A percentile compares a stretch with the other conserved stretches of the same genome.
Evolutionary conservation across 176 grass and related monocot species (phyloP).

Genomic region (Aegilops longissima): DNA sequence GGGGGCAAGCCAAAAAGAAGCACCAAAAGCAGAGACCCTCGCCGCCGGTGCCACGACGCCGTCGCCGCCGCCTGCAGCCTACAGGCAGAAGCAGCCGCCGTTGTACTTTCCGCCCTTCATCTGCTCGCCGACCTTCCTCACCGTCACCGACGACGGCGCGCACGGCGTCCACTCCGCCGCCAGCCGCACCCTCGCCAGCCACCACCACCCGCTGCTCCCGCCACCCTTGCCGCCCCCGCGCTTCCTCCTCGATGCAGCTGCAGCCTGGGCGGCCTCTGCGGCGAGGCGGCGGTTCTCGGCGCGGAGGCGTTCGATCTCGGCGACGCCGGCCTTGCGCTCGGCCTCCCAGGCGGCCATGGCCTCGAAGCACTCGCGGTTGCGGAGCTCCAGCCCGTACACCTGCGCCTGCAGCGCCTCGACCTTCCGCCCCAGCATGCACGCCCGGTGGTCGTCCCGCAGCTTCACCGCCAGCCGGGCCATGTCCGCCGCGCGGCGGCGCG

Average conservation of each 20-base stretch:
- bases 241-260: background rate
- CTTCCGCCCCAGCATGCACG: conserved; percentile 69
- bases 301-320: conserved; percentile 58
- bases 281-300: conserved; percentile 50
- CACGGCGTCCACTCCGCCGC: conserved; percentile 70
- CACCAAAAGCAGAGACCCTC: background rate
- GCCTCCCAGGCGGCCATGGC: conserved; percentile 52
- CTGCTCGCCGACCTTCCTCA: conserved; percentile 37
- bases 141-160: conserved; percentile 21
- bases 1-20: conserved; percentile 10
- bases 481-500: conserved; percentile 72
- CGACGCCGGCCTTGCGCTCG: conserved; percentile 26
- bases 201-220: background rate
- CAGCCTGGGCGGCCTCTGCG: background rate
- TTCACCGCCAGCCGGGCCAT: conserved; percentile 67
- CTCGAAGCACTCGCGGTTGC: conserved; percentile 76
- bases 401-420: conserved; percentile 79
- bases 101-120: conserved; percentile 26
- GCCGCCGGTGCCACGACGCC: background rate
- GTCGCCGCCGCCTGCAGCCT: background rate
- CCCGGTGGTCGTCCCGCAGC: conserved; percentile 86
- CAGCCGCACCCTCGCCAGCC: conserved; percentile 51
- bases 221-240: background rate
- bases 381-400: conserved; percentile 77
- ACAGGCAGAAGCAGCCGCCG: conserved; percentile 61